These are phyloP conservation scores for Margaritispora aquatica DNA, from an alignment of 495 filamentous ascomycete species.

Conservation along the genomic window DNA sequence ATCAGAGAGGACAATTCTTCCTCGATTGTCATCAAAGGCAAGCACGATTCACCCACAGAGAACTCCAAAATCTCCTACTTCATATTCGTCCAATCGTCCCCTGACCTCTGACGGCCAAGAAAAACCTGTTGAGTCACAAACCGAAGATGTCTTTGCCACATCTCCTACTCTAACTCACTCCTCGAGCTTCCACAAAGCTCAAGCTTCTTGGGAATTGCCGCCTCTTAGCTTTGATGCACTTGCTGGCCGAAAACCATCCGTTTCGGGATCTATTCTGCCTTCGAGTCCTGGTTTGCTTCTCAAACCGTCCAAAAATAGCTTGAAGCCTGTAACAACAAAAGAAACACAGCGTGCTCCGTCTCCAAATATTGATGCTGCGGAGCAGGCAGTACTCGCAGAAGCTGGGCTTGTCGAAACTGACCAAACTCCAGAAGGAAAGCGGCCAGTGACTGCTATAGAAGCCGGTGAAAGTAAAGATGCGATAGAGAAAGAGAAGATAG, in stretches of 20 bases:
- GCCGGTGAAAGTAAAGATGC: conserved; percentile 29
- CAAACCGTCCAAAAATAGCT: conserved; percentile 13
- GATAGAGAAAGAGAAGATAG: conserved; percentile 34
- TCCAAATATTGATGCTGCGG: conserved; percentile 37
- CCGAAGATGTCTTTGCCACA: conserved; percentile 24
- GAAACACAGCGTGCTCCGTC: conserved; percentile 20
- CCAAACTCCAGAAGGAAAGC: conserved; percentile 15
- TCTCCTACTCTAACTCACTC: conserved; percentile 22
- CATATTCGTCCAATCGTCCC: conserved; percentile 19
- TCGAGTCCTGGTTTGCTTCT: conserved; percentile 19
- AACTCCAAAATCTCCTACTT: conserved; percentile 25
- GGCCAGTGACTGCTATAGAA: conserved; percentile 9
- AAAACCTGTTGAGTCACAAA: conserved; percentile 18
- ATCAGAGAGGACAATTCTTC: conserved; percentile 14
- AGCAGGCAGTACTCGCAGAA: conserved; percentile 44
- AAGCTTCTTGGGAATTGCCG: conserved; percentile 48
- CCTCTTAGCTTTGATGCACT: conserved; percentile 30
- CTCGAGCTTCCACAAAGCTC: conserved; percentile 39
- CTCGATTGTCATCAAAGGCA: conserved; percentile 19
- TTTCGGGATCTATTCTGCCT: conserved; percentile 11
- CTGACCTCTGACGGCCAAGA: conserved; percentile 18
- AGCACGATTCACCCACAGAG: conserved; percentile 26
- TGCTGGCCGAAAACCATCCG: conserved; percentile 21
- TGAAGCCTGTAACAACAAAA: conserved; percentile 18
- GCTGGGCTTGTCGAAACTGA: conserved; percentile 36